Conservation (phyloP, 257 asterid species). For the Ilex asprella region DNA sequence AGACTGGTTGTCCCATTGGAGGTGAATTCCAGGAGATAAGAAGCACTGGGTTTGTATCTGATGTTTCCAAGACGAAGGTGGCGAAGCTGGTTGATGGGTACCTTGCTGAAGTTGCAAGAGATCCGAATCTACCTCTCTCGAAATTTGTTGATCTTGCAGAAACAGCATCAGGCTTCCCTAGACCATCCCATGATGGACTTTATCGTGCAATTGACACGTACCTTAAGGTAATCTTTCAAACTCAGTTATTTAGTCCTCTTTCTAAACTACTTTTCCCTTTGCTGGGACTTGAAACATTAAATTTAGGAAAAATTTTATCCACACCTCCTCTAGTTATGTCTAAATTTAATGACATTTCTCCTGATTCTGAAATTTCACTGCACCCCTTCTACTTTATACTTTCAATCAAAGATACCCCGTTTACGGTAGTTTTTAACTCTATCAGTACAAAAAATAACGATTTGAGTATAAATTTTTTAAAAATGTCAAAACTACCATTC, state of each 20-base stretch:
- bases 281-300: too few relatives aligned
- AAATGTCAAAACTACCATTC: too few relatives aligned
- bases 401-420: too few relatives aligned
- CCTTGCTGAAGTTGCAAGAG: slow-evolving; percentile 76
- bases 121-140: slow-evolving; percentile 39
- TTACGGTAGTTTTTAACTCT: too few relatives aligned
- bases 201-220: slow-evolving; percentile 81
- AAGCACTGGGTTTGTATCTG: slow-evolving; percentile 31
- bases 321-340: too few relatives aligned
- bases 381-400: too few relatives aligned
- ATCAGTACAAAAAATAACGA: too few relatives aligned
- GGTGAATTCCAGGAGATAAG: slow-evolving; percentile 32
- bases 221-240: slow-evolving; percentile 47
- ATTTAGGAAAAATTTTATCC: too few relatives aligned
- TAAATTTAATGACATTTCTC: too few relatives aligned
- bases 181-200: slow-evolving; percentile 66
- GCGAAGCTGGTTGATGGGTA: slow-evolving; percentile 67
- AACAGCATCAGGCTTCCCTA: slow-evolving; percentile 53
- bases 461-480: too few relatives aligned
- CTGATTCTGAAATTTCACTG: too few relatives aligned
- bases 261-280: not conserved
- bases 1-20: slow-evolving; percentile 22
- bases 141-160: slow-evolving; percentile 54
- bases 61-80: slow-evolving; percentile 57
- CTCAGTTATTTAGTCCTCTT: not conserved